A percentile compares a stretch with the other conserved stretches of the same genome.
phyloP scores from a whole-genome alignment of 2,329 filamentous ascomycete species.

The Trichophyton schoenleinii region DNA sequence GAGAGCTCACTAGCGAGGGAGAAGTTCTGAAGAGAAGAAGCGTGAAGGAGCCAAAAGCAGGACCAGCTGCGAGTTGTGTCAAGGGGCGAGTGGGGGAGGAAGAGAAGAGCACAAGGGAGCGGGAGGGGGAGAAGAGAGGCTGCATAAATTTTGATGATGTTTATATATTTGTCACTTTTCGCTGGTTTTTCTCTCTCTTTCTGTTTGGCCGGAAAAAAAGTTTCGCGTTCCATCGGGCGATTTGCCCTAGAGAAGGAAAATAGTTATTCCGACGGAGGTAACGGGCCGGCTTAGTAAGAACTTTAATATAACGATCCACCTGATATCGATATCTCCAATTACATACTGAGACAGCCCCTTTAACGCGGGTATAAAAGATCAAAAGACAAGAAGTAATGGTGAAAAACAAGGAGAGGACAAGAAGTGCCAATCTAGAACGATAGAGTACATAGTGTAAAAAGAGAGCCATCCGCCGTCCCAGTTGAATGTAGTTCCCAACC shows the following conservation, averaged over 20 bases:
- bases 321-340: too few relatives aligned
- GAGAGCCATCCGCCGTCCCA: background rate
- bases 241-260: background rate
- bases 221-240: background rate
- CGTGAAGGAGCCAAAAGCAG: slow-evolving; percentile 39
- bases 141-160: background rate
- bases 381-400: background rate
- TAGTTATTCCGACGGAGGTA: background rate
- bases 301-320: background rate
- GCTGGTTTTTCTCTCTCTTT: background rate
- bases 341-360: too few relatives aligned
- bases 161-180: background rate
- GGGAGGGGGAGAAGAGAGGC: slow-evolving; percentile 2
- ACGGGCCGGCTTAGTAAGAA: background rate
- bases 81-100: slow-evolving; percentile 19
- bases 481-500: background rate
- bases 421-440: background rate
- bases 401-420: background rate
- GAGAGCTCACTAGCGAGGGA: slow-evolving; percentile 1
- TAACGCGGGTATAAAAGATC: background rate
- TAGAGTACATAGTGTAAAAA: background rate
- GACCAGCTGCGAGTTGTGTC: slow-evolving; percentile 47
- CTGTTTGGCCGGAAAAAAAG: background rate
- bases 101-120: slow-evolving; percentile 25
- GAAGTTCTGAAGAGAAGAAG: slow-evolving; percentile 4